Conservation (phyloP, 2,329 filamentous ascomycete genomes). For the Lasiodiplodia sp. region DNA sequence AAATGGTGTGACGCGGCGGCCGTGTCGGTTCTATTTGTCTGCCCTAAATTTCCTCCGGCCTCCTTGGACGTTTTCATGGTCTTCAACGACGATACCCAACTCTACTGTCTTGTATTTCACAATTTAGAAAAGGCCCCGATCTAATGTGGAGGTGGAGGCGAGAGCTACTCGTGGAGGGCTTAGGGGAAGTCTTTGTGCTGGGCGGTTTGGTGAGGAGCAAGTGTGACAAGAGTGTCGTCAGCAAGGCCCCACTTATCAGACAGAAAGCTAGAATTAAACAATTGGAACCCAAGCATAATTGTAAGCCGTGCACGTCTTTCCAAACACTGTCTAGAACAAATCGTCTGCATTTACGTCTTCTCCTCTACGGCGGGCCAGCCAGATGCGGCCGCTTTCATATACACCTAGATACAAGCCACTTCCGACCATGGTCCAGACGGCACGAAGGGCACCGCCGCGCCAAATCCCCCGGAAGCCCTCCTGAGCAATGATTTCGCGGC, state of each 20-base stretch:
- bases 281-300: background rate
- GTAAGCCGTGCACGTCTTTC: background rate
- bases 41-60: conserved; percentile 2
- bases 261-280: background rate
- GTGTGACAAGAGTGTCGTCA: background rate
- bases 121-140: background rate
- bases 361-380: conserved; percentile 54
- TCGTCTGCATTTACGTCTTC: conserved; percentile 37
- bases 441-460: conserved; percentile 75
- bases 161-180: background rate
- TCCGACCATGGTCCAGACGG: conserved; percentile 81
- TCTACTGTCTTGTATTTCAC: conserved; percentile 15
- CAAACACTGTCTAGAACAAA: conserved; percentile 19
- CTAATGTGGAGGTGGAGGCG: background rate
- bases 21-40: background rate
- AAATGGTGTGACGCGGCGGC: conserved; percentile 4
- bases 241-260: background rate
- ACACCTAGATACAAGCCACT: conserved; percentile 85
- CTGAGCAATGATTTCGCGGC: conserved; percentile 69
- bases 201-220: background rate
- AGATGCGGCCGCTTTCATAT: conserved; percentile 78
- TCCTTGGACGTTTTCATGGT: conserved; percentile 16
- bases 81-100: conserved; percentile 32
- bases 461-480: conserved; percentile 78
- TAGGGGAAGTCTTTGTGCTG: background rate